Conservation (phyloP, 2,329 filamentous ascomycete species). For the Colletotrichum lentis region DNA sequence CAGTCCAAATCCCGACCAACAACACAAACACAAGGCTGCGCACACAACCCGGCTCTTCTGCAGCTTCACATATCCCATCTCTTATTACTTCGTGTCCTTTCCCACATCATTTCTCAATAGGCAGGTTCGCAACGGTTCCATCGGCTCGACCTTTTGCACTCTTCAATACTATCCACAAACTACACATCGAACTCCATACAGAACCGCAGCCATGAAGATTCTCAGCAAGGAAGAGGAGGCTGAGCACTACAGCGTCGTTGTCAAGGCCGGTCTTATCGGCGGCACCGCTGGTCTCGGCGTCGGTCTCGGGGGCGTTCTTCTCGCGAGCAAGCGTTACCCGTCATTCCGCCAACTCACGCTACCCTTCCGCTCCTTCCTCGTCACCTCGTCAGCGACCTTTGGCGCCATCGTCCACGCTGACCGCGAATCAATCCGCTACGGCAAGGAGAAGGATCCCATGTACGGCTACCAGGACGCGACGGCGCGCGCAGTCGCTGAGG, state of each 20-base stretch:
- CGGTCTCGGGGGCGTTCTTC: slow-evolving; percentile 73
- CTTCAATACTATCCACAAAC: background rate
- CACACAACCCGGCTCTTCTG: background rate
- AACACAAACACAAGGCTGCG: slow-evolving; percentile 17
- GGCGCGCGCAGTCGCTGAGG: slow-evolving; percentile 62
- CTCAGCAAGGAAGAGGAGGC: slow-evolving; percentile 92
- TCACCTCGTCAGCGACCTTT: slow-evolving; percentile 84
- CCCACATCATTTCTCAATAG: background rate
- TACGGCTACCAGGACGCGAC: slow-evolving; percentile 71
- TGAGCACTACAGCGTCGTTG: slow-evolving; percentile 81
- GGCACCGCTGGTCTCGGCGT: slow-evolving; percentile 71
- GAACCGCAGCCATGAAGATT: slow-evolving; percentile 79
- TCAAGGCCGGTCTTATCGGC: slow-evolving; percentile 81
- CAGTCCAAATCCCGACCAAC: slow-evolving; percentile 23
- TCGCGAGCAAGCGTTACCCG: slow-evolving; percentile 74
- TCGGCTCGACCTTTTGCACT: background rate
- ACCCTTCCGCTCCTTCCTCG: slow-evolving; percentile 89
- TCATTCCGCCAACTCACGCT: slow-evolving; percentile 83
- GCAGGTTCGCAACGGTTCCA: slow-evolving; percentile 8
- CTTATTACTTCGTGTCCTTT: background rate
- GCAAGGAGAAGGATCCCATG: slow-evolving; percentile 73
- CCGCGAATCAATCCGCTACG: slow-evolving; percentile 70
- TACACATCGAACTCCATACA: background rate
- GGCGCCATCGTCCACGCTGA: slow-evolving; percentile 89
- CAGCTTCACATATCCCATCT: slow-evolving; percentile 12